A percentile compares a stretch with the other conserved stretches of the same genome.
These are phyloP conservation scores for Dothideomycetidae sp. DNA, from an alignment of 2,329 filamentous ascomycete genomes.

Conservation along the genomic window DNA sequence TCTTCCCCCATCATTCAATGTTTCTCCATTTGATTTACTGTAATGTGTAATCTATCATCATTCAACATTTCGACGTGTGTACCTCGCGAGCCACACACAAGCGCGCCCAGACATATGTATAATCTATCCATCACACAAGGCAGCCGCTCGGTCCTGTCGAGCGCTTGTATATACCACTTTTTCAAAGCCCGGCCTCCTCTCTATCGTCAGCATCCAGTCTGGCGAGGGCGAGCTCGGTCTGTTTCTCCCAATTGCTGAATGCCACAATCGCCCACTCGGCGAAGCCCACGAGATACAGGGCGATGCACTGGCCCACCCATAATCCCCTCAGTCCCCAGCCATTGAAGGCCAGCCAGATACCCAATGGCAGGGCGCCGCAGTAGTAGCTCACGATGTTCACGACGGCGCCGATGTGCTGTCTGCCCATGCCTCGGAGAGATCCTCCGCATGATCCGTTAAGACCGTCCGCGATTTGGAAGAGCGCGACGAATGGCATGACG, in stretches of 20 bases:
- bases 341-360: conserved; percentile 73
- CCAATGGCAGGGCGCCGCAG: conserved; percentile 62
- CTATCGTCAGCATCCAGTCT: conserved; percentile 46
- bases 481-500: conserved; percentile 72
- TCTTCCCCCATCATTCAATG: conserved; percentile 45
- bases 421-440: conserved; percentile 65
- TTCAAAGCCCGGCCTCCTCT: conserved; percentile 25
- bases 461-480: conserved; percentile 84
- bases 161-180: too few species aligned
- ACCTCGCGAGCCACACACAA: too few species aligned
- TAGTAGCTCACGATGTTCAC: conserved; percentile 81
- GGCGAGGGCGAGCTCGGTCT: conserved; percentile 56
- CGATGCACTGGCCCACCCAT: conserved; percentile 50
- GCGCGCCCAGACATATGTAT: too few species aligned
- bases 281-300: conserved; percentile 63
- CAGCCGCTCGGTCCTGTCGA: too few species aligned
- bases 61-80: too few species aligned
- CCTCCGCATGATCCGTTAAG: conserved; percentile 77
- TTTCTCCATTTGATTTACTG: too few species aligned
- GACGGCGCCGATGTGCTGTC: conserved; percentile 69
- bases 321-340: conserved; percentile 69
- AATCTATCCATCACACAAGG: too few species aligned
- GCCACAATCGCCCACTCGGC: conserved; percentile 70
- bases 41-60: too few species aligned
- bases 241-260: conserved; percentile 59